Evolutionary conservation across 768 basidiomycete species (phyloP).

Genomic region (Lentinula edodes): DNA sequence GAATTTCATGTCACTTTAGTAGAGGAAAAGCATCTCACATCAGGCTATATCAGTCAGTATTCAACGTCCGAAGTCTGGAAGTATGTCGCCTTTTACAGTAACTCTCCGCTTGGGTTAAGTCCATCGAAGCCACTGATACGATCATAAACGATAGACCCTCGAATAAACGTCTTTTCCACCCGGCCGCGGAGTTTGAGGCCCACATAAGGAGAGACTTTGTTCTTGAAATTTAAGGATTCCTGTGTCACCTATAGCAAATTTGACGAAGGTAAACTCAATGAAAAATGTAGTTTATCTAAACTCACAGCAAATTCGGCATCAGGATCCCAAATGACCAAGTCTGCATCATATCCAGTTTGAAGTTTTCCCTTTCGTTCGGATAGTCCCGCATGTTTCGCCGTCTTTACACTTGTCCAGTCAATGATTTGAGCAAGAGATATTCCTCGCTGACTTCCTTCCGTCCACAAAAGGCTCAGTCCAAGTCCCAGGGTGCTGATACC

Average conservation of each 20-base stretch:
- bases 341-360: conserved; percentile 72
- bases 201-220: conserved; percentile 88
- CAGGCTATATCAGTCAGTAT: too few relatives aligned
- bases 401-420: conserved; percentile 68
- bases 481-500: conserved; percentile 90
- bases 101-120: neutral
- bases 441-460: conserved; percentile 62
- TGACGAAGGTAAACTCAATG: conserved; percentile 4
- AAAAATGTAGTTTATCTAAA: neutral
- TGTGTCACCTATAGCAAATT: conserved; percentile 54
- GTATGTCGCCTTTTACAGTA: neutral
- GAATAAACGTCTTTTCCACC: conserved; percentile 77
- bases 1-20: too few relatives aligned
- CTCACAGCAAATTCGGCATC: conserved; percentile 40
- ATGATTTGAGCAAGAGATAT: conserved; percentile 57
- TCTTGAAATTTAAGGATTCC: conserved; percentile 80
- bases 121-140: conserved; percentile 10
- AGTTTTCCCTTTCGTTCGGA: conserved; percentile 66
- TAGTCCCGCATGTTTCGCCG: conserved; percentile 79
- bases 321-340: conserved; percentile 83
- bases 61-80: too few relatives aligned
- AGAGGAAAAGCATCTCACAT: too few relatives aligned
- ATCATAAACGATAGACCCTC: conserved; percentile 68
- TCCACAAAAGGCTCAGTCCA: conserved; percentile 86
- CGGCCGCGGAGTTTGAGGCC: conserved; percentile 64